phyloP scores from a whole-genome alignment of 257 asterid species.

The Jacaranda copaia region DNA sequence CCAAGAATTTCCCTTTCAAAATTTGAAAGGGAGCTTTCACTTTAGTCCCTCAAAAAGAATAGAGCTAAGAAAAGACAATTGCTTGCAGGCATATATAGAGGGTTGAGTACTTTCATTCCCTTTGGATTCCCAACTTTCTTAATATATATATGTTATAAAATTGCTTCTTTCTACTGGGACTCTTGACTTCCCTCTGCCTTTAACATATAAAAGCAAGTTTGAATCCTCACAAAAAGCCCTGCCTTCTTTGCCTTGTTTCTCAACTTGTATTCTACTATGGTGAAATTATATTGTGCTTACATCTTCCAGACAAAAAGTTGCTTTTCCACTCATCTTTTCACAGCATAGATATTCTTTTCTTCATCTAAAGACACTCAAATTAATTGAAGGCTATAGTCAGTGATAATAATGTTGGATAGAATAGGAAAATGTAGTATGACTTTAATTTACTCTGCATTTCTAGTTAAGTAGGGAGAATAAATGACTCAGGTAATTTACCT shows the following conservation, averaged over 20 bases:
- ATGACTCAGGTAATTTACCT: no score
- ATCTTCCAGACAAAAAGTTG: conserved; percentile 26
- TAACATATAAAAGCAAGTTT: conserved; percentile 10
- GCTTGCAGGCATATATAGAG: conserved; percentile 6
- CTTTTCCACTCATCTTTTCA: conserved; percentile 20
- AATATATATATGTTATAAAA: not conserved
- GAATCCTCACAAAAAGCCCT: conserved; percentile 9
- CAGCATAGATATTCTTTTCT: conserved; percentile 1
- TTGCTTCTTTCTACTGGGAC: conserved; percentile 8
- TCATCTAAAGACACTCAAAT: not conserved
- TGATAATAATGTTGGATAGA: no score
- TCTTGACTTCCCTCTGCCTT: conserved; percentile 10
- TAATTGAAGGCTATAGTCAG: no score
- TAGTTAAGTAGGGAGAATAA: no score
- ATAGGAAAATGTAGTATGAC: not conserved
- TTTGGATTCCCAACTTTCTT: conserved; percentile 38
- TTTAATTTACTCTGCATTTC: no score
- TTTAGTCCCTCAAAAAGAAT: not conserved
- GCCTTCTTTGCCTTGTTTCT: not conserved
- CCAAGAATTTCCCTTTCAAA: not conserved
- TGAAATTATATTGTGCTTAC: not conserved
- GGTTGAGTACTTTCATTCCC: conserved; percentile 39
- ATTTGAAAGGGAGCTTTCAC: not conserved
- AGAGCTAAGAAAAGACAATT: conserved; percentile 3
- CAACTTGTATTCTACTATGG: conserved; percentile 4